Base-by-base conservation (phyloP, 2,329 filamentous ascomycete genomes). In the Paracamarosporium sp. region DNA sequence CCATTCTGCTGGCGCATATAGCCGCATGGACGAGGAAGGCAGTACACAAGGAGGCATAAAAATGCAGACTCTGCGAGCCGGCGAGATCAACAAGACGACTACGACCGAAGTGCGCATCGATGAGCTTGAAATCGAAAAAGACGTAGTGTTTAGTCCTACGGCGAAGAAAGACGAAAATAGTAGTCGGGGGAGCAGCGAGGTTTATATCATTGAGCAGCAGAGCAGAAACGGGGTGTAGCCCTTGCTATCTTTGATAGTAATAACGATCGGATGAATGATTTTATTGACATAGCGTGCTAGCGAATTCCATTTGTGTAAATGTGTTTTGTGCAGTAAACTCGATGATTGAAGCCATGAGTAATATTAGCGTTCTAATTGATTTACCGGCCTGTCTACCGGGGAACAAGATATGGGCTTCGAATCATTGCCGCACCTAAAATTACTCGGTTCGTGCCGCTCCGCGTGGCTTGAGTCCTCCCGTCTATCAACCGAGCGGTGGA, bases 61-160 rank as follows among this genome's bases (percentile, higher is more conserved):
- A 28, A 8, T 64, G 45, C 40, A 53, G n/a, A 41, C 56, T 13
- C 31, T 64, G 36, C 52, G 51, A 40, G 33, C 52, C 17, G 53
- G 33, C n/a, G 51, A 62, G 27, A 59, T 68, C 12, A 38, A 62
- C 3, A 68, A 65, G 58, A 68, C 64, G 20, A 67, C 62, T 7
- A 64, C 61, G 5, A 64, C 57, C 8, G 64, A 68, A 36, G 53
- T 68, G 1, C 43, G 53, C 12, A 51, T 68, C 11, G 59, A 59
- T 25, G 50, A 51, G 27, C 28, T 46, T 5, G 44, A 46, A 11
- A 54, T 67, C 6, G 62, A 64, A 31, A 57, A 59, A 22, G 47
- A 43, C 5, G 56, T 56, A 17, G 43, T 33, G 35, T 43, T 33
- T 31, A n/a, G 30, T 36, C 13, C 24, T 7, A 30, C 4, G 24